Conservation (phyloP, 148 eudicot genomes). For the Rhododendron griersonianum region DNA sequence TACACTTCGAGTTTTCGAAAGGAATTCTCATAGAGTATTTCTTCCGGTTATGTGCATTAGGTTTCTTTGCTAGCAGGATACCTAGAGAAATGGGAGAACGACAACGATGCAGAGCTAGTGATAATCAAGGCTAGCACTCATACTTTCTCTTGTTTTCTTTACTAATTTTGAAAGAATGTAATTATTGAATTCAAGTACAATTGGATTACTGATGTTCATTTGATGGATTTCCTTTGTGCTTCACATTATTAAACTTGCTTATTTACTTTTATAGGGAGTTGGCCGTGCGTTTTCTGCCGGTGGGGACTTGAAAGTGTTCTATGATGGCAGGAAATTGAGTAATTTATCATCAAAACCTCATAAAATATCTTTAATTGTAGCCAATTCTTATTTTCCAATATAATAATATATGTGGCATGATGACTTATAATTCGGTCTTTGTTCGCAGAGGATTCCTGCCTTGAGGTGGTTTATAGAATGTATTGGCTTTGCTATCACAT, state of each 20-base stretch:
- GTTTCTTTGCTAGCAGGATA: slow-evolving; percentile 68
- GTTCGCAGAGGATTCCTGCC: slow-evolving; percentile 77
- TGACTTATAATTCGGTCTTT: slow-evolving; percentile 6
- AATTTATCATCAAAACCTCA: slow-evolving; percentile 12
- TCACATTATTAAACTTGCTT: background rate
- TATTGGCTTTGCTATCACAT: slow-evolving; percentile 99
- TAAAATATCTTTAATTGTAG: background rate
- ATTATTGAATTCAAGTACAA: background rate
- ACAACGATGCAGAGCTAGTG: slow-evolving; percentile 63
- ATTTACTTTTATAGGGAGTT: slow-evolving; percentile 55
- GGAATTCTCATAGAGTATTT: background rate
- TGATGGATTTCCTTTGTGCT: background rate
- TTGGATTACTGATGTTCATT: background rate
- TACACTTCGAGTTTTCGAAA: background rate
- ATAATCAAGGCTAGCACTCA: slow-evolving; percentile 61
- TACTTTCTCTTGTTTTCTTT: background rate
- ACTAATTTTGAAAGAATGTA: background rate
- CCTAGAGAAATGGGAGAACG: slow-evolving; percentile 91
- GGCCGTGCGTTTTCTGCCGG: slow-evolving; percentile 99
- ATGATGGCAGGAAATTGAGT: slow-evolving; percentile 65
- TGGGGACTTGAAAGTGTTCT: slow-evolving; percentile 89
- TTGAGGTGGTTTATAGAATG: slow-evolving; percentile 90
- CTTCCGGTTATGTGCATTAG: slow-evolving; percentile 29
- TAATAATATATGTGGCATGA: background rate
- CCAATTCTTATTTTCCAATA: background rate